Conservation (phyloP, 108 stramenopile genomes). For the Fistulifera solaris region DNA sequence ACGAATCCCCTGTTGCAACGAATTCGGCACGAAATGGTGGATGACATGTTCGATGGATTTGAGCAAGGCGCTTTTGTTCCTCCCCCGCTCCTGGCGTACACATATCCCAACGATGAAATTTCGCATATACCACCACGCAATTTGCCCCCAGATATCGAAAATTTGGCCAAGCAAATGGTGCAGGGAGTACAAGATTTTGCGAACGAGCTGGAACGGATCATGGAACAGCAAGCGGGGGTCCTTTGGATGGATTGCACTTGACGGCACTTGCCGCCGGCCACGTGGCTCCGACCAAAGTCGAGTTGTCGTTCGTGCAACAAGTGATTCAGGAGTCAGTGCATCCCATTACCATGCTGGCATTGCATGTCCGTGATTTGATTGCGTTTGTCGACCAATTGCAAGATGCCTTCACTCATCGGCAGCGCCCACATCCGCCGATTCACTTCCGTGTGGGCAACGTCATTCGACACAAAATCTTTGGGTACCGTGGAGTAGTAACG, state of each 20-base stretch:
- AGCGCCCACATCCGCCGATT: slow-evolving; percentile 23
- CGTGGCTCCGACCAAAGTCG: background rate
- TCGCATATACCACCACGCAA: background rate
- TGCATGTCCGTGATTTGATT: slow-evolving; percentile 26
- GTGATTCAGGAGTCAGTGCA: too few relatives aligned
- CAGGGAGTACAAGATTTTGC: slow-evolving; percentile 19
- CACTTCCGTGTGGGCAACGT: slow-evolving; percentile 56
- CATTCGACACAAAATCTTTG: slow-evolving; percentile 61
- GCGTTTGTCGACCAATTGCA: slow-evolving; percentile 37
- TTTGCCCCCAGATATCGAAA: slow-evolving; percentile 1
- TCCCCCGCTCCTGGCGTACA: slow-evolving; percentile 38
- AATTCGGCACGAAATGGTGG: slow-evolving; percentile 37
- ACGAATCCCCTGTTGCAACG: slow-evolving; percentile 46
- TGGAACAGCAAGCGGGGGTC: slow-evolving; percentile 24
- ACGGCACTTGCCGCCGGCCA: background rate
- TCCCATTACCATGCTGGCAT: slow-evolving; percentile 9
- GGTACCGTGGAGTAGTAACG: slow-evolving; percentile 68
- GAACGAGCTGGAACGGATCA: slow-evolving; percentile 13
- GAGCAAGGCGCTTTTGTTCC: slow-evolving; percentile 41
- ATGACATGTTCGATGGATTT: slow-evolving; percentile 46
- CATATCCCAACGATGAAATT: slow-evolving; percentile 57
- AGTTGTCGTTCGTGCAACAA: too few relatives aligned
- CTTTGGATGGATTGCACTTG: background rate
- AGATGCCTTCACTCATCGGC: slow-evolving; percentile 39
- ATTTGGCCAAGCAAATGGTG: slow-evolving; percentile 7